Percentiles rank a stretch among this genome's conserved stretches.
Evolutionary conservation across 2,329 filamentous ascomycete species (phyloP).

Genomic region (Paramyrothecium sp.): DNA sequence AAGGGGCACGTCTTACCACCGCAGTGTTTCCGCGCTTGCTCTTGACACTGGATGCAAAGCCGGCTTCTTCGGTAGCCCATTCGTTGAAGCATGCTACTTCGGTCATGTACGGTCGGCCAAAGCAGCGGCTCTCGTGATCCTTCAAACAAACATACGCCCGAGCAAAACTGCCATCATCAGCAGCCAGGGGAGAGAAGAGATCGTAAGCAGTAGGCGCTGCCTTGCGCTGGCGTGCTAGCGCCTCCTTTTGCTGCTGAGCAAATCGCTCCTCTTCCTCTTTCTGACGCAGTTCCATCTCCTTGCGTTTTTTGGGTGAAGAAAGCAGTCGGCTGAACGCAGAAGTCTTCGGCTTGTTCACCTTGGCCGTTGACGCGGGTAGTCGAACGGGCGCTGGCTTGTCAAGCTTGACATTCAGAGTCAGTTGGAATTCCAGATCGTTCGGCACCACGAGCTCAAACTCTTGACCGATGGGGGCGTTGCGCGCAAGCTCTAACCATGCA

Average conservation of each 20-base stretch:
- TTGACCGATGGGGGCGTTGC: conserved; percentile 91
- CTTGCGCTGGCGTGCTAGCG: conserved; percentile 60
- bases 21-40: conserved; percentile 78
- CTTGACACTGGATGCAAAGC: conserved; percentile 82
- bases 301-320: conserved; percentile 93
- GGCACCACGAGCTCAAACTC: conserved; percentile 97
- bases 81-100: conserved; percentile 98
- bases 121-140: conserved; percentile 86
- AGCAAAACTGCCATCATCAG: conserved; percentile 89
- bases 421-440: conserved; percentile 97
- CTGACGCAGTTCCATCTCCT: conserved; percentile 84
- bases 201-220: conserved; percentile 77
- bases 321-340: conserved; percentile 91
- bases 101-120: conserved; percentile 81
- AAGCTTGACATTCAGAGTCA: conserved; percentile 93
- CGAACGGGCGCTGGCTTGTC: conserved; percentile 70
- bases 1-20: conserved; percentile 83
- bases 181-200: conserved; percentile 80
- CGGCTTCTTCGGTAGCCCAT: conserved; percentile 87
- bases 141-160: conserved; percentile 92
- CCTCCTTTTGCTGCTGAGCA: conserved; percentile 62
- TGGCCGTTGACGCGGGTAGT: conserved; percentile 56
- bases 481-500: conserved; percentile 87
- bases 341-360: conserved; percentile 68
- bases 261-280: conserved; percentile 79